Percentiles rank a stretch among this genome's conserved stretches.
phyloP scores from a whole-genome alignment of 2,329 filamentous ascomycete genomes.

The Aspergillus floridensis region DNA sequence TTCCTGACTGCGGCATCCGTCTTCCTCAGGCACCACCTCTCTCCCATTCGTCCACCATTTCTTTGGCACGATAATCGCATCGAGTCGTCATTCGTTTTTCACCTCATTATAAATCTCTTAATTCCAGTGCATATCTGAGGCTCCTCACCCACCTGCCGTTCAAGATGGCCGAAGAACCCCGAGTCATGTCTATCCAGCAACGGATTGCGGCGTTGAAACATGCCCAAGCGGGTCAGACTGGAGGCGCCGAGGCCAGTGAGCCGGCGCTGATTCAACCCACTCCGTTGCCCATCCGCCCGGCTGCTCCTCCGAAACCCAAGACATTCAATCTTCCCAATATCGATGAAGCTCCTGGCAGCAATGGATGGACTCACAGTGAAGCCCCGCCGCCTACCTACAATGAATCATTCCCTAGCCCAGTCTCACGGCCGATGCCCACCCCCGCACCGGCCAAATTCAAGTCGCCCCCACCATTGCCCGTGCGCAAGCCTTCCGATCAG shows the following conservation, averaged over 20 bases:
- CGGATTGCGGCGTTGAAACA: constrained; percentile 47
- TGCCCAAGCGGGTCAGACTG: constrained; percentile 39
- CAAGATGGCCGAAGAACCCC: constrained; percentile 43
- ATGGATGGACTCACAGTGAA: constrained; percentile 36
- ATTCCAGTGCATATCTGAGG: neutral
- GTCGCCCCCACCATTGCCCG: constrained; percentile 47
- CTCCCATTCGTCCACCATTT: neutral
- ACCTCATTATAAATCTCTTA: neutral
- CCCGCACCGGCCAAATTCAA: constrained; percentile 27
- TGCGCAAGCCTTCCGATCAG: constrained; percentile 38
- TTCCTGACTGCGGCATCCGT: neutral
- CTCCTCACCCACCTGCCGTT: neutral
- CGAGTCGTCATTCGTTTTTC: neutral
- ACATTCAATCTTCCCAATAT: neutral
- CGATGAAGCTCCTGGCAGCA: constrained; percentile 12
- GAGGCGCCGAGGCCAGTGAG: constrained; percentile 29
- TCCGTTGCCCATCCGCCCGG: constrained; percentile 26
- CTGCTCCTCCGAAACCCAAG: constrained; percentile 14
- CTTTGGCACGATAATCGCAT: neutral
- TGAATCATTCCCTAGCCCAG: constrained; percentile 21
- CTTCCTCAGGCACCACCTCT: neutral
- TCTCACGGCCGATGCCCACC: constrained; percentile 24
- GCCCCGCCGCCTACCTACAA: constrained; percentile 22
- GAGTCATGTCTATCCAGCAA: constrained; percentile 45
- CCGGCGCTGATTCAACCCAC: constrained; percentile 23